Conservation (phyloP, 2,329 filamentous ascomycete genomes). For the Paraphoma chrysanthemicola region DNA sequence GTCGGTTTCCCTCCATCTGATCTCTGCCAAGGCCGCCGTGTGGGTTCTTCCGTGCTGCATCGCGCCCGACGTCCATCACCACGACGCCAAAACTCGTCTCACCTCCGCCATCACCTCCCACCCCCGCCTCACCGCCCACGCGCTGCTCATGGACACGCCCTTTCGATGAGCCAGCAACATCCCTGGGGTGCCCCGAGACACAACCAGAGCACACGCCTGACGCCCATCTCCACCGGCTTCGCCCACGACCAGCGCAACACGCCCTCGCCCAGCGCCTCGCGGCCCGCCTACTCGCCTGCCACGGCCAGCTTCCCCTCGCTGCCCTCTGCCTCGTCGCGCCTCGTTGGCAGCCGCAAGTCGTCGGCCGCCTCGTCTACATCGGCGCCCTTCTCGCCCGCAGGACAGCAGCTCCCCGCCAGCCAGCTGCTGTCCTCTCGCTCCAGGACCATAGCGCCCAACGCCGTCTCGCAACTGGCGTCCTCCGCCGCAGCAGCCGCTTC, state of each 20-base stretch:
- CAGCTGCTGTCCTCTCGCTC: conserved; percentile 64
- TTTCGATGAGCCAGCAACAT: conserved; percentile 61
- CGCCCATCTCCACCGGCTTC: conserved; percentile 62
- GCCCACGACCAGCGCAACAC: conserved; percentile 53
- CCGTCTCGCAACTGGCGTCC: conserved; percentile 61
- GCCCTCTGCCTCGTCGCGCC: conserved; percentile 56
- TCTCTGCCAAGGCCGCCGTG: conserved; percentile 3
- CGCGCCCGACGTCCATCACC: conserved; percentile 22
- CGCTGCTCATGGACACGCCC: conserved; percentile 51
- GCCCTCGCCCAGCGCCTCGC: conserved; percentile 58
- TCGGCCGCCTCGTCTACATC: conserved; percentile 62
- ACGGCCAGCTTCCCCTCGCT: conserved; percentile 61
- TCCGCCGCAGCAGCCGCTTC: conserved; percentile 59
- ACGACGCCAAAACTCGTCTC: conserved; percentile 25
- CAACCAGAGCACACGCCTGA: conserved; percentile 63
- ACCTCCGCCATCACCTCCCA: conserved; percentile 21
- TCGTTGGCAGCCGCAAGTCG: conserved; percentile 60
- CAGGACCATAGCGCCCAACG: conserved; percentile 62
- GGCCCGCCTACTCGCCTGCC: conserved; percentile 59
- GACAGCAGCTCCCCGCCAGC: conserved; percentile 60
- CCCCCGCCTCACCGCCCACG: conserved; percentile 32
- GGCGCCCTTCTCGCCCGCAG: conserved; percentile 62
- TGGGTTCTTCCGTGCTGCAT: conserved; percentile 11
- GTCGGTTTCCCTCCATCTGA: conserved; percentile 1
- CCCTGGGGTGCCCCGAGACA: conserved; percentile 64